Base-by-base conservation (phyloP, 768 basidiomycete species). In the Lentinus tigrinus region DNA sequence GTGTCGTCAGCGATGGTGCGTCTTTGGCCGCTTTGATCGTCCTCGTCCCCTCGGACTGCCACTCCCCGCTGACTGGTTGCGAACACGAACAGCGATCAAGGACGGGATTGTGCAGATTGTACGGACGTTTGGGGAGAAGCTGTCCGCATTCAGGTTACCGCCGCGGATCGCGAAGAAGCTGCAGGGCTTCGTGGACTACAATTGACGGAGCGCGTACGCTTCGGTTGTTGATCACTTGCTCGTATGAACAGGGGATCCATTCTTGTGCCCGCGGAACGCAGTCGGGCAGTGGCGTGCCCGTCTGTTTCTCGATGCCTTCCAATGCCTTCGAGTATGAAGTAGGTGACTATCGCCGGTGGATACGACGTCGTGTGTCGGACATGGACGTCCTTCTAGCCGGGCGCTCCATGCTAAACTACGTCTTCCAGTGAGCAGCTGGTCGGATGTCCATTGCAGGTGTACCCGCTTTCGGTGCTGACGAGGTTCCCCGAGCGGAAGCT, bases 71-170 rank as follows among this genome's bases (percentile, higher is more conserved):
- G 52, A 44, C 38, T 11, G 16, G 23, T 16, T 34, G 34, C 46
- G 16, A 3, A 38, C 43, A 47, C 61, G 59, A 11, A 24, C 61
- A 89, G 90, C 82, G 5, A 64, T 92, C 64, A 88, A 85, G 67
- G 82, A 84, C 48, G 86, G 86, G 2, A 70, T 93, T 11, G 81
- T 80, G 34, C 77, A 83, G 37, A 84, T 93, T 49, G 80, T 83
- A 47, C 76, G 82, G 65, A 91, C 87, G 49, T 93, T 93, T 70
- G 88, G 88, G 5, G 81, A 85, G 62, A 88, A 85, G 67, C 73
- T 93, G 43, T 69, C 78, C 2, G 91, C 89, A 13, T 93, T 91
- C 78, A 89, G 81, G 70, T 90, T 92, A 65, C 85, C 91, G 3
- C 83, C 87, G n/a, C 74, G 77, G 57, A 83, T 75, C 13, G 89